Conservation (phyloP, 352 stramenopile genomes). For the Albugo candida region DNA sequence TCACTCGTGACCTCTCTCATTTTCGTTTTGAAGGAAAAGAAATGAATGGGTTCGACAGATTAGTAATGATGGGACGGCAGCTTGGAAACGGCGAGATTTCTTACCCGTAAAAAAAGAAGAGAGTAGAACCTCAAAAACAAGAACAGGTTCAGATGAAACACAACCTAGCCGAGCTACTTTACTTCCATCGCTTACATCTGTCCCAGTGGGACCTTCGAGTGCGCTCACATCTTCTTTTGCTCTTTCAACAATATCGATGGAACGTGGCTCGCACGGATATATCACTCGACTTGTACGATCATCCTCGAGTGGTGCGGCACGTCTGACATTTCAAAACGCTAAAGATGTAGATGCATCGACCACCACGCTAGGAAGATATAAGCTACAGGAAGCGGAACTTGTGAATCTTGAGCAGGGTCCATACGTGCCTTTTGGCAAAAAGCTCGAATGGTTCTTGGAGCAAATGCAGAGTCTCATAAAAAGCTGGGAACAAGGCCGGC, state of each 20-base stretch:
- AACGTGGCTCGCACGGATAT: constrained; percentile 31
- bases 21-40: constrained; percentile 15
- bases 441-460: constrained; percentile 73
- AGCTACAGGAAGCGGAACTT: constrained; percentile 28
- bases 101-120: constrained; percentile 14
- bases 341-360: constrained; percentile 26
- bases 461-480: constrained; percentile 38
- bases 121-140: background rate
- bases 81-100: constrained; percentile 42
- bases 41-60: constrained; percentile 66
- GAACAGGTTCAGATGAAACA: background rate
- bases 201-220: background rate
- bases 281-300: constrained; percentile 51
- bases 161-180: background rate
- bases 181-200: no score
- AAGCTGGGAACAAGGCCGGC: constrained; percentile 61
- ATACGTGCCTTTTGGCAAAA: constrained; percentile 48
- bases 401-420: constrained; percentile 41
- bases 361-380: constrained; percentile 41
- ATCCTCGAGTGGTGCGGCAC: constrained; percentile 28
- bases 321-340: constrained; percentile 45
- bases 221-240: background rate
- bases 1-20: background rate
- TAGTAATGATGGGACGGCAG: constrained; percentile 36
- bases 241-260: constrained; percentile 6